These are phyloP conservation scores for Lachnellula arida DNA, from an alignment of 2,329 filamentous ascomycete genomes.

Conservation along the genomic window DNA sequence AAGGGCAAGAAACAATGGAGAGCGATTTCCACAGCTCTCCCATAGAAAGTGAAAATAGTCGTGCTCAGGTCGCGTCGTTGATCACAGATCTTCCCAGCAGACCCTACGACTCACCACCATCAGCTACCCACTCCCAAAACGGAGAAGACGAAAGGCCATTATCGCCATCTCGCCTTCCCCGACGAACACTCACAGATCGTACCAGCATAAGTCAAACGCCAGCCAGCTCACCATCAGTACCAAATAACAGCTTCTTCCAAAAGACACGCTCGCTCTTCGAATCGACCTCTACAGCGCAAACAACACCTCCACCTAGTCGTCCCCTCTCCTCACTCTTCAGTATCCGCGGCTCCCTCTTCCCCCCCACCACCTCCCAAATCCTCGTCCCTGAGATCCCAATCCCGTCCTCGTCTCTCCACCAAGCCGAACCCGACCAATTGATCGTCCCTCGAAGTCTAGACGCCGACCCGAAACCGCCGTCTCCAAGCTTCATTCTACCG, in stretches of 20 bases:
- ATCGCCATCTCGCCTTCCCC: not conserved
- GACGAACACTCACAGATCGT: not conserved
- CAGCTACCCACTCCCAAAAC: not conserved
- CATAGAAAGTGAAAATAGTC: not conserved
- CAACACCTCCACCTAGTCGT: constrained; percentile 2
- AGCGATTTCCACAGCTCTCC: not conserved
- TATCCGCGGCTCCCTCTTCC: not conserved
- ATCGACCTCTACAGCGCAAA: constrained; percentile 8
- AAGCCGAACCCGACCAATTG: constrained; percentile 5
- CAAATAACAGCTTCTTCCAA: constrained; percentile 16
- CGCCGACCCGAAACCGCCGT: constrained; percentile 11
- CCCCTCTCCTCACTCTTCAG: constrained; percentile 8
- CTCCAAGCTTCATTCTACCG: constrained; percentile 11
- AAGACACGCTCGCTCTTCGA: constrained; percentile 28
- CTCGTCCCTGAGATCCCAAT: not conserved
- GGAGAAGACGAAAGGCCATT: not conserved
- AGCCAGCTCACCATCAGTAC: not conserved
- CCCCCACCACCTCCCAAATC: constrained; percentile 3
- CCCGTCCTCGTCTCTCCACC: constrained; percentile 9
- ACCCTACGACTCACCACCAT: constrained; percentile 6
- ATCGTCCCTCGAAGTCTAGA: constrained; percentile 16
- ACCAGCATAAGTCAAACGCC: not conserved
- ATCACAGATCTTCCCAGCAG: constrained; percentile 1
- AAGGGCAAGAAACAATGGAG: not conserved
- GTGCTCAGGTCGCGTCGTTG: not conserved